phyloP scores from a whole-genome alignment of 2,329 filamentous ascomycete species.

The Arthrobotrys musiformis region DNA sequence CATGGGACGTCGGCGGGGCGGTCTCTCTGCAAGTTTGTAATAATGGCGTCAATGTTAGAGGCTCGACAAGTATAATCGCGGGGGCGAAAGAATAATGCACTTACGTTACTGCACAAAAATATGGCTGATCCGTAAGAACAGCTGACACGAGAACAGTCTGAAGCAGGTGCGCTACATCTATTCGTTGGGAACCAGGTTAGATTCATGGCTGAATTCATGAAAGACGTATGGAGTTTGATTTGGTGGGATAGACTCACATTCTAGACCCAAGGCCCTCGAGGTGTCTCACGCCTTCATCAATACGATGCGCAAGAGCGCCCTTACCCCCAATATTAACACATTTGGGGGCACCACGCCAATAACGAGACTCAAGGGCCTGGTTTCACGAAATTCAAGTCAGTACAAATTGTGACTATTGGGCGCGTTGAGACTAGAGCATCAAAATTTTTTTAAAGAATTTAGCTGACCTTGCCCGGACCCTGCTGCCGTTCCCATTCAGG shows the following conservation, averaged over 20 bases:
- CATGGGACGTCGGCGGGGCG: neutral
- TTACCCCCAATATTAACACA: neutral
- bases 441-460: neutral
- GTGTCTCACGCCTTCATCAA: neutral
- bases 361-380: neutral
- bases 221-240: neutral
- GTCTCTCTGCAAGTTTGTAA: neutral
- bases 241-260: neutral
- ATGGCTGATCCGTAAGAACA: neutral
- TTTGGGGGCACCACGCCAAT: neutral
- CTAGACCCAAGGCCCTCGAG: neutral
- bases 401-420: neutral
- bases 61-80: neutral
- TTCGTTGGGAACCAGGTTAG: neutral
- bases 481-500: neutral
- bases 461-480: neutral
- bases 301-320: neutral
- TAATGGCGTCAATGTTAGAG: neutral
- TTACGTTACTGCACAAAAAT: neutral
- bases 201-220: neutral
- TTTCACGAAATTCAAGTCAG: neutral
- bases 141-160: neutral
- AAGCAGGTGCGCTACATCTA: neutral
- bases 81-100: neutral
- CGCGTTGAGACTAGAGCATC: too few relatives aligned